Evolutionary conservation across 805 yeast species (phyloP).

Genomic region (Zygosaccharomyces rouxii): DNA sequence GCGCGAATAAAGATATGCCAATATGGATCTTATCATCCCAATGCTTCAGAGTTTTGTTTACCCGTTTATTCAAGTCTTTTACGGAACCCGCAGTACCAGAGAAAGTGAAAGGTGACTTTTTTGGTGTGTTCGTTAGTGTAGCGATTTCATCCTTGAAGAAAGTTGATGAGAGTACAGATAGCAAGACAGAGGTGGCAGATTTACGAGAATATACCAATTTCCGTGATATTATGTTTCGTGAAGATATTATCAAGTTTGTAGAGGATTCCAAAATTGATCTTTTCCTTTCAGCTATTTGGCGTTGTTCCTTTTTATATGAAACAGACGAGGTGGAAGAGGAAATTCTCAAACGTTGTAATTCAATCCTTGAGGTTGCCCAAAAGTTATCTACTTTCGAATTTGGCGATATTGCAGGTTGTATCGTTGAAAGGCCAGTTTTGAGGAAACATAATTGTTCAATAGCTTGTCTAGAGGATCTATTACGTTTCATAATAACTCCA

Average conservation of each 20-base stretch:
- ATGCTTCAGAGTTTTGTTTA: constrained; percentile 38
- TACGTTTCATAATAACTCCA: constrained; percentile 37
- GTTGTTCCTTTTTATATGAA: constrained; percentile 55
- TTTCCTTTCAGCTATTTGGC: constrained; percentile 50
- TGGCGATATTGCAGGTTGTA: constrained; percentile 57
- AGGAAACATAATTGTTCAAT: constrained; percentile 48
- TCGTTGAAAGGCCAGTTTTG: constrained; percentile 44
- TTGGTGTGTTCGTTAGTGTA: constrained; percentile 32
- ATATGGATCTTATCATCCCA: constrained; percentile 54
- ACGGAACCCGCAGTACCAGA: constrained; percentile 5
- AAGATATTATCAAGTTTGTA: constrained; percentile 32
- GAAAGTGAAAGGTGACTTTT: constrained; percentile 13
- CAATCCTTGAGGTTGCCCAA: constrained; percentile 37
- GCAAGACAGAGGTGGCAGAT: constrained; percentile 43
- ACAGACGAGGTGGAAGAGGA: constrained; percentile 50
- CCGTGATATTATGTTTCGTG: constrained; percentile 41
- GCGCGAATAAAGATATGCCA: constrained; percentile 23
- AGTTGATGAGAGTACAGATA: constrained; percentile 26
- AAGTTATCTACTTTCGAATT: constrained; percentile 41
- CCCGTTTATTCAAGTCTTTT: constrained; percentile 17
- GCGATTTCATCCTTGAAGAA: constrained; percentile 29
- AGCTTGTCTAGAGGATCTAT: constrained; percentile 52
- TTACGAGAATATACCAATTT: constrained; percentile 42
- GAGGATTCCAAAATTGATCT: constrained; percentile 37
- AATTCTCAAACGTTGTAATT: constrained; percentile 27